Evolutionary conservation across 2,329 filamentous ascomycete species (phyloP), one percentile per base, ranked within the genome.

Genomic region (Exophiala aquamarina): DNA sequence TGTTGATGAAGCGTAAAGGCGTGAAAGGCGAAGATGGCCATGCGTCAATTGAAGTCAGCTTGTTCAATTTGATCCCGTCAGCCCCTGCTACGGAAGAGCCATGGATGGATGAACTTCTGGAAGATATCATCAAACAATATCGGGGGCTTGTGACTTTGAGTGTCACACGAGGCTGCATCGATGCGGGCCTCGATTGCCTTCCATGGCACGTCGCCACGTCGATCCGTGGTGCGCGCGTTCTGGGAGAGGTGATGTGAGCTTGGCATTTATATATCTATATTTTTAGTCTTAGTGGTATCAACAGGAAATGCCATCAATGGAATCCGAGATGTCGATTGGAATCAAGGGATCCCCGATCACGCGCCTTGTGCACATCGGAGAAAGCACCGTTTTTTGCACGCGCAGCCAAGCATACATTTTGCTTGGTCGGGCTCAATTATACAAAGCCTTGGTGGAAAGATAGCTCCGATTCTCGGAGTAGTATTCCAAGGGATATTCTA

Each of bases 131-230:
- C 18, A 57, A 59, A 8, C 72, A 70, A 63, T 75, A 73, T 56
- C 68, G 70, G 32, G 70, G 71, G 45, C 58, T 75, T 14, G 63
- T 65, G 10, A 69, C 66, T 23, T 62, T 75, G 43, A 67, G 70
- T 18, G 65, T 69, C 31, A 63, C 64, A 35, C 64, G 67, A 55
- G 70, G 71, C 23, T 66, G 70, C n/a, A 59, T 65, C 36, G 66
- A 66, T 52, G 66, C 68, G 29, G 64, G 66, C 49, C 58, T 58
- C n/a, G 67, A 58, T 33, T 53, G 69, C n/a, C 47, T 74, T 33
- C 73, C 73, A 20, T 74, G 71, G 70, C 73, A 75, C 58, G 66
- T 75, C 46, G 69, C 68, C 21, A 72, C 70, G 0, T 70, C 70
- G 31, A 59, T 69, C 19, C 67, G 65, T 55, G 69, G 67, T n/a